Percentiles rank a stretch among this genome's conserved stretches.
Conservation (phyloP, 148 eudicot genomes). For the Oxyria digyna region DNA sequence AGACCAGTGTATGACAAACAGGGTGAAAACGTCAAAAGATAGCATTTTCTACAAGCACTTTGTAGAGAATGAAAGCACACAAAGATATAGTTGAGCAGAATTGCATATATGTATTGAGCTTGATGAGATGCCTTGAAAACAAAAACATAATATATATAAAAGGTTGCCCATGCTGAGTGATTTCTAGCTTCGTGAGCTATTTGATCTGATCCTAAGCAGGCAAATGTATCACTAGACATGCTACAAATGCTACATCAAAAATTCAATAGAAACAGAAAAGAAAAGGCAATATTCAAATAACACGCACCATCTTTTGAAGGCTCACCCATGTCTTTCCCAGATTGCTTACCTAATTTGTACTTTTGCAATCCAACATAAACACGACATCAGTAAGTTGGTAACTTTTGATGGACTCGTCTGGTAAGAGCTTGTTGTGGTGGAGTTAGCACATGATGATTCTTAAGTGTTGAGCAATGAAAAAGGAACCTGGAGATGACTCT, state of each 20-base stretch:
- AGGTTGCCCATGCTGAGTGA: neutral
- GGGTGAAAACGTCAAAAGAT: too few species aligned
- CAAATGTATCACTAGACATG: neutral
- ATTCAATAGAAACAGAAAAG: neutral
- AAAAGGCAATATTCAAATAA: constrained; percentile 8
- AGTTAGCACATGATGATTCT: constrained; percentile 2
- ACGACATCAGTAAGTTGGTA: neutral
- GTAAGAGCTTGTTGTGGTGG: neutral
- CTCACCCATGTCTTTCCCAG: constrained; percentile 69
- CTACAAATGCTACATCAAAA: neutral
- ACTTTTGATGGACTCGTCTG: neutral
- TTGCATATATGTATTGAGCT: too few species aligned
- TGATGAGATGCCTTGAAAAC: too few species aligned
- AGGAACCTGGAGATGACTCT: constrained; percentile 68
- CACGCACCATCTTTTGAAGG: constrained; percentile 69
- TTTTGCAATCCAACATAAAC: constrained; percentile 43
- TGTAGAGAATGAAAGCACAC: too few species aligned
- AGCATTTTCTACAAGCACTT: too few species aligned
- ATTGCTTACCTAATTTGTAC: constrained; percentile 82
- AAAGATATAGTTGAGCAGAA: too few species aligned
- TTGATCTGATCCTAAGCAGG: neutral
- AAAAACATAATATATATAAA: too few species aligned
- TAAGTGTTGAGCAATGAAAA: constrained; percentile 5
- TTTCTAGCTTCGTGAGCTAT: neutral
- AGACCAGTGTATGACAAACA: neutral